Evolutionary conservation across 225 moss, liverwort and hornwort genomes (phyloP).

Genomic region (Physcomitrium patens): DNA sequence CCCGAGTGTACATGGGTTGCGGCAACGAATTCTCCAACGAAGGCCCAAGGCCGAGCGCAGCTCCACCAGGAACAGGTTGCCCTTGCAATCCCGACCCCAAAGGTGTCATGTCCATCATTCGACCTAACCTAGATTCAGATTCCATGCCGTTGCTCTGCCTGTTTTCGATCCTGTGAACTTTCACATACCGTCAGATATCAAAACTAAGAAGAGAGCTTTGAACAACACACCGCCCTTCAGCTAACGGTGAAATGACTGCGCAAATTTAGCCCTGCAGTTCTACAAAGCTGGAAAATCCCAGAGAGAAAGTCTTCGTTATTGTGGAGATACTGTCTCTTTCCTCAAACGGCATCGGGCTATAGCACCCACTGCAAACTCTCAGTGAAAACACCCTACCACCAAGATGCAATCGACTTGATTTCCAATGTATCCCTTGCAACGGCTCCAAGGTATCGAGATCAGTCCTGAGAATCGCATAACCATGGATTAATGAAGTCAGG

Average conservation of each 20-base stretch:
- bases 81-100: constrained; percentile 73
- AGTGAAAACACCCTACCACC: constrained; percentile 16
- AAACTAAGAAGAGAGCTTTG: not conserved
- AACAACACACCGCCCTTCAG: not conserved
- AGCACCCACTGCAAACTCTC: not conserved
- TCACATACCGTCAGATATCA: constrained; percentile 29
- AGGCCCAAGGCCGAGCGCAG: constrained; percentile 63
- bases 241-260: not conserved
- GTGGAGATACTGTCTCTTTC: not conserved
- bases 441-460: constrained; percentile 11
- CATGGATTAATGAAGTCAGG: not conserved
- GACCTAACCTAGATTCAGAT: constrained; percentile 74
- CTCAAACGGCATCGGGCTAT: not conserved
- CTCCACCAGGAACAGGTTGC: constrained; percentile 62
- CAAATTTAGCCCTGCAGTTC: not conserved
- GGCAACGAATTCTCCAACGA: constrained; percentile 80
- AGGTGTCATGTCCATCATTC: constrained; percentile 70
- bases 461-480: not conserved
- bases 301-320: not conserved
- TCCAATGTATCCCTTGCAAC: not conserved
- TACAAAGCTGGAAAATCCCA: too few relatives aligned
- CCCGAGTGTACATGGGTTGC: constrained; percentile 74
- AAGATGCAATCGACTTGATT: constrained; percentile 13
- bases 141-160: constrained; percentile 54
- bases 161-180: constrained; percentile 6